These are phyloP conservation scores for Mycotypha africana DNA, from an alignment of 371 early-diverging fungal species.

Conservation along the genomic window DNA sequence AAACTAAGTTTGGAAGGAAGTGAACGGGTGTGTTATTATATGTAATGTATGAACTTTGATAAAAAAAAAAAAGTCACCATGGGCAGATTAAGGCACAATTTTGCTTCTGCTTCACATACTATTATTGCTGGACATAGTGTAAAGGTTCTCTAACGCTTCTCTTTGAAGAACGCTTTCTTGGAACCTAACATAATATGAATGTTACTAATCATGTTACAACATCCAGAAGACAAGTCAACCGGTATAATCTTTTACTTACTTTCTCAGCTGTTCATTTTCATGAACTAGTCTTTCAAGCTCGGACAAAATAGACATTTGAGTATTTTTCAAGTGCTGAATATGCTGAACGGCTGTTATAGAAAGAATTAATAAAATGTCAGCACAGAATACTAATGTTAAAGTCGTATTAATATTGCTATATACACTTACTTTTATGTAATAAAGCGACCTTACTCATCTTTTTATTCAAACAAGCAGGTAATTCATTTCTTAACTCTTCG, in stretches of 20 bases:
- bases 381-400: too few relatives aligned
- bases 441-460: slow-evolving; percentile 33
- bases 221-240: too few relatives aligned
- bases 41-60: too few relatives aligned
- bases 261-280: slow-evolving; percentile 37
- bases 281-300: slow-evolving; percentile 31
- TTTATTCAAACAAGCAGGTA: slow-evolving; percentile 28
- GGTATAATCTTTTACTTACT: too few relatives aligned
- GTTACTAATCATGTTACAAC: neutral
- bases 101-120: neutral
- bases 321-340: slow-evolving; percentile 33
- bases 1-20: too few relatives aligned
- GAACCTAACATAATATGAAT: slow-evolving; percentile 9
- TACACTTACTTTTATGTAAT: slow-evolving; percentile 31
- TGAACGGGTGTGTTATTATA: too few relatives aligned
- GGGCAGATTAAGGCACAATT: neutral
- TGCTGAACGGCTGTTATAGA: slow-evolving; percentile 27
- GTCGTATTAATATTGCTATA: too few relatives aligned
- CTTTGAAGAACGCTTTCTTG: slow-evolving; percentile 27
- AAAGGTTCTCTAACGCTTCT: slow-evolving; percentile 29
- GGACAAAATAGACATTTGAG: slow-evolving; percentile 25
- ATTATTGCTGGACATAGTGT: slow-evolving; percentile 21
- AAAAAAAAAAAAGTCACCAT: too few relatives aligned
- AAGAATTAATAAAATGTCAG: neutral
- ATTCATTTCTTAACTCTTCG: slow-evolving; percentile 29